Evolutionary conservation across 2,329 filamentous ascomycete genomes (phyloP).

Genomic region (Sporothrix pseudoabietina): DNA sequence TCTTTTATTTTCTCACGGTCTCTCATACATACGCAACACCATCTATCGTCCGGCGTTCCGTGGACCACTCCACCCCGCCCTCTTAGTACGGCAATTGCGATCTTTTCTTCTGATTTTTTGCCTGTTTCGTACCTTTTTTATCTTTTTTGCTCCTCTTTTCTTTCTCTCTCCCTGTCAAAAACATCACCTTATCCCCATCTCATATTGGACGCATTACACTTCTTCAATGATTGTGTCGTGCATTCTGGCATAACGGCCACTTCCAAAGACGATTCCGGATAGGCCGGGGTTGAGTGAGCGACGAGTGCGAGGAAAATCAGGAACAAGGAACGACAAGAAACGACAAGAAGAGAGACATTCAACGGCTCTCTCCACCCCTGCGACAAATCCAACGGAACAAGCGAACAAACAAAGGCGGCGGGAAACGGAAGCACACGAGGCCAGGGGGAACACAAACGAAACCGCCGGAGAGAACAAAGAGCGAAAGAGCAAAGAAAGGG

Average conservation of each 20-base stretch:
- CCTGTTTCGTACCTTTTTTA: neutral
- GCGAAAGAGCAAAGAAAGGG: neutral
- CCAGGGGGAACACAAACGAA: constrained; percentile 15
- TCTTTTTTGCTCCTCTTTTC: neutral
- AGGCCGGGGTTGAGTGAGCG: constrained; percentile 21
- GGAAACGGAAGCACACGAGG: constrained; percentile 1
- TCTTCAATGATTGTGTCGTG: constrained; percentile 1
- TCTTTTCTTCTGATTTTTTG: neutral
- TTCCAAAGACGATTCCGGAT: constrained; percentile 13
- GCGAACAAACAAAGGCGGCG: constrained; percentile 3
- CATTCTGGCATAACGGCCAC: constrained; percentile 15
- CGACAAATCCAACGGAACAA: neutral
- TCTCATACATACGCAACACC: constrained; percentile 7
- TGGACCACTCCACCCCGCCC: constrained; percentile 19
- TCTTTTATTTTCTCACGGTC: neutral
- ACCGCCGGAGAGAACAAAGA: neutral
- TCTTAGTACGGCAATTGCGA: constrained; percentile 23
- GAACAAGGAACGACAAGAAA: neutral
- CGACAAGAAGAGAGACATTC: neutral
- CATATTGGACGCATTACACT: neutral
- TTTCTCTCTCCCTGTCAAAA: neutral
- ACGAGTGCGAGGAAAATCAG: constrained; percentile 9
- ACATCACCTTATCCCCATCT: neutral
- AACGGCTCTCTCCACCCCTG: neutral
- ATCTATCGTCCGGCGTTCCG: constrained; percentile 21